A percentile compares a stretch with the other conserved stretches of the same genome.
phyloP scores from a whole-genome alignment of 2,329 filamentous ascomycete genomes.

The Stemphylium vesicarium region DNA sequence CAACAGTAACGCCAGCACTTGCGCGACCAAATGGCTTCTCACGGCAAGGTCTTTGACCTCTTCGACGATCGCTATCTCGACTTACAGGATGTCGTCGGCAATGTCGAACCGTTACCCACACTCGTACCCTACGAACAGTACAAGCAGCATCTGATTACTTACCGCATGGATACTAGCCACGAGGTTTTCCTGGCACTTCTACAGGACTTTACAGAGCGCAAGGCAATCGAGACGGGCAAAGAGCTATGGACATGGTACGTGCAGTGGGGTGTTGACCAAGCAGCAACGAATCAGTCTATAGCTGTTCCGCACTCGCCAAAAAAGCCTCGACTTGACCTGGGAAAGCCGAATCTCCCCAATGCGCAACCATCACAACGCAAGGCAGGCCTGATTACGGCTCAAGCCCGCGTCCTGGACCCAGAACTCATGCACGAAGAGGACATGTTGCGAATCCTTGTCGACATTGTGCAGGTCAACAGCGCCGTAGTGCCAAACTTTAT shows the following conservation, averaged over 20 bases:
- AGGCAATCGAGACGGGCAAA: slow-evolving; percentile 20
- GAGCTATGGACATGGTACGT: slow-evolving; percentile 45
- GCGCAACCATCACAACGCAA: slow-evolving; percentile 8
- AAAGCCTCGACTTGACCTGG: slow-evolving; percentile 28
- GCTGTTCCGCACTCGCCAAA: slow-evolving; percentile 23
- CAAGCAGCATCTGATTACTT: slow-evolving; percentile 28
- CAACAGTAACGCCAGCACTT: not conserved
- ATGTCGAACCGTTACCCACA: slow-evolving; percentile 36
- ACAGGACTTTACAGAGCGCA: slow-evolving; percentile 38
- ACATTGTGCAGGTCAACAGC: slow-evolving; percentile 38
- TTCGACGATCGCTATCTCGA: slow-evolving; percentile 41
- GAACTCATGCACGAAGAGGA: slow-evolving; percentile 37
- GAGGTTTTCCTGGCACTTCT: slow-evolving; percentile 34
- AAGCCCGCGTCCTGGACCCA: slow-evolving; percentile 27
- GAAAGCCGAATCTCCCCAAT: not conserved
- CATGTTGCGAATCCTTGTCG: slow-evolving; percentile 38
- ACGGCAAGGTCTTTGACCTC: slow-evolving; percentile 39
- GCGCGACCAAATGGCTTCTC: slow-evolving; percentile 30
- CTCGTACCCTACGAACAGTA: slow-evolving; percentile 43
- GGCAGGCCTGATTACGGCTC: slow-evolving; percentile 18
- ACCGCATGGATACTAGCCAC: slow-evolving; percentile 36
- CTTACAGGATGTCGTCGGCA: slow-evolving; percentile 41
- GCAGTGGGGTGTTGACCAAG: slow-evolving; percentile 38
- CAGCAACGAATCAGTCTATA: not conserved
- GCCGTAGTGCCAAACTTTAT: slow-evolving; percentile 43